Base-by-base conservation (phyloP, 2,329 filamentous ascomycete genomes). In the Ustulina deusta region DNA sequence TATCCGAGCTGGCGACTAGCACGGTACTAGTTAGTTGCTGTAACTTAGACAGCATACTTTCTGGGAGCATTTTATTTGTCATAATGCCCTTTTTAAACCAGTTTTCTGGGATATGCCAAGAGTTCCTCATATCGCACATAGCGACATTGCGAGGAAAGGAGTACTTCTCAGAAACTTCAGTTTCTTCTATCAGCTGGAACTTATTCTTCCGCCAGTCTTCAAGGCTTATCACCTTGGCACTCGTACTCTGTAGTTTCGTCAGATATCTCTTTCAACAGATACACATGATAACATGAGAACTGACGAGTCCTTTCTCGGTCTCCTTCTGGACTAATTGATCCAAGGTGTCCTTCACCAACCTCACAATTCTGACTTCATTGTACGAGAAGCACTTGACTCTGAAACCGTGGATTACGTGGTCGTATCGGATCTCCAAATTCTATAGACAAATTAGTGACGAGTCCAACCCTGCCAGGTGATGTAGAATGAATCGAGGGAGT, bases 131-230 rank as follows among this genome's bases (percentile, higher is more conserved):
- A 1, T 55, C 3, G 36, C 54, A 71, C 6, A n/a, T 9, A 20
- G 63, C 65, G n/a, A 76, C 65, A 48, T 66, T 64, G 0, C 55
- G 42, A 4, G 74, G 74, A n/a, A 67, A 71, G 0, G 42, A 17
- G 15, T 63, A 71, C 22, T 70, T 65, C 2, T 54, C 42, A 2
- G 59, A 46, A n/a, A 68, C 20, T 7, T 62, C 44, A 11, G 34
- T 10, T 20, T 66, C 32, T 29, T 42, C 2, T 1, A 25, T 11
- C 17, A 25, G 29, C 15, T 34, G 42, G 27, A 6, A 15, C 7
- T 58, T 54, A 4, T 63, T 29, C 15, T 40, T 49, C 6, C 60
- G 64, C 71, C 69, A 72, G 2, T 64, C 15, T 0, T 59, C 49
- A 1, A 69, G 36, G 38, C 52, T 48, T 17, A 40, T 56, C 17